Evolutionary conservation across 805 yeast species (phyloP), one percentile per base, ranked within the genome.

Genomic region (Ogataea nitratoaversa): DNA sequence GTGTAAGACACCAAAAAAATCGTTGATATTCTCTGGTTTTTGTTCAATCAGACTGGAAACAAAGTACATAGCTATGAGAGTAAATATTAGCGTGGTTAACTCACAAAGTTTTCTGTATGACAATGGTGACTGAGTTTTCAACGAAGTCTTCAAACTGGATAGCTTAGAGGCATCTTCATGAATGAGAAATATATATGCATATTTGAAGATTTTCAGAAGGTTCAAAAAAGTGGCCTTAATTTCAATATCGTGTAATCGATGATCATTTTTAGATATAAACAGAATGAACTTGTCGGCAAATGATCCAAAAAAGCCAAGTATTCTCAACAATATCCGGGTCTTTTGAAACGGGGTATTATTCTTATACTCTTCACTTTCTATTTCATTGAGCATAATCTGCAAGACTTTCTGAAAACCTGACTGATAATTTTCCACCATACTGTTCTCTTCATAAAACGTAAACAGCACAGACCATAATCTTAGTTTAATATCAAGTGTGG

Each of bases 401-500:
- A 87, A 42, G 12, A 76, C 74, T 20, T 65, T 67, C 32, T 75
- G 76, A 47, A 82, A 74, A 0, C 85, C 79, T 14, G 52, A 48
- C 30, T 70, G 66, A 25, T 72, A 68, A 19, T 71, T 67, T 0
- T 59, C 58, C 2, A 60, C 31, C 18, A 63, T 52, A 2, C 46
- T 31, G 16, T 57, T 51, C 3, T 54, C 55, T 12, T 61, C 55
- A 50, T 83, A 85, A 40, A 72, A 72, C 46, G 73, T 76, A 35
- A 87, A 70, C 14, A 90, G 64, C 19, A 83, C 70, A 24, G 76
- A 77, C 95, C 97, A 90, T 2, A 93, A 62, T 39, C 81, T 80
- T 29, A 89, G 63, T 41, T 76, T 76, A 56, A 88, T 71, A 18
- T 77, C 82, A 18, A 83, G 65, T 0, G 93, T 77, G 0, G 95